Evolutionary conservation across 495 filamentous ascomycete genomes (phyloP).

Genomic region (Pyrenula aspistea): DNA sequence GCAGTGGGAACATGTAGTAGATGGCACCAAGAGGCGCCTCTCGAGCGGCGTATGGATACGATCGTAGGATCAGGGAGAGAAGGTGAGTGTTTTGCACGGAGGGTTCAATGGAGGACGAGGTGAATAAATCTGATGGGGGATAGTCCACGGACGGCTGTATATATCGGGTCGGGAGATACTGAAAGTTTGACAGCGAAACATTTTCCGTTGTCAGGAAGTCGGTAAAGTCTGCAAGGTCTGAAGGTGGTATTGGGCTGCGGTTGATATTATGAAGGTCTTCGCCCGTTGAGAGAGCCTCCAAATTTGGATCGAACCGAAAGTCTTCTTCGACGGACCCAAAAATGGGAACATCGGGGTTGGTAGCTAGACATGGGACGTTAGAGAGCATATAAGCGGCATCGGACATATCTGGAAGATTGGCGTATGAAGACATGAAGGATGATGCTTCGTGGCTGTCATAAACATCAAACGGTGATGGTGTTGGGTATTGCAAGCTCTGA

Average conservation of each 20-base stretch:
- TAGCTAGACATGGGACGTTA: too few species aligned
- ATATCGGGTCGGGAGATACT: not conserved
- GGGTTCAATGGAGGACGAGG: not conserved
- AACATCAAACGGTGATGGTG: not conserved
- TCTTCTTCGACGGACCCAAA: not conserved
- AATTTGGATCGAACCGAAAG: not conserved
- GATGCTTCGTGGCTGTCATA: not conserved
- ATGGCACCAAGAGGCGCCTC: not conserved
- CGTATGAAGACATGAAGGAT: not conserved
- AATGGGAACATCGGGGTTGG: not conserved
- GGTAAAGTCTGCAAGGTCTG: not conserved
- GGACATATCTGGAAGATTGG: not conserved
- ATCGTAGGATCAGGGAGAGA: not conserved
- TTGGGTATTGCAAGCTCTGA: not conserved
- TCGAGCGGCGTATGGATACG: not conserved
- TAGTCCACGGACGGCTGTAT: not conserved
- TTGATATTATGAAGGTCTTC: not conserved
- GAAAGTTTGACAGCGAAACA: not conserved
- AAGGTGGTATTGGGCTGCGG: not conserved
- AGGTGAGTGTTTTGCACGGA: not conserved
- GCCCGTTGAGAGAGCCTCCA: not conserved
- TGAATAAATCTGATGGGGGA: not conserved
- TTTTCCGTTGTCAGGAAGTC: not conserved
- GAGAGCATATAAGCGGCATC: not conserved
- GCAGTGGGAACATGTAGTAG: not conserved